phyloP scores from a whole-genome alignment of 805 yeast species.

The Wickerhamomyces strasburgensis region DNA sequence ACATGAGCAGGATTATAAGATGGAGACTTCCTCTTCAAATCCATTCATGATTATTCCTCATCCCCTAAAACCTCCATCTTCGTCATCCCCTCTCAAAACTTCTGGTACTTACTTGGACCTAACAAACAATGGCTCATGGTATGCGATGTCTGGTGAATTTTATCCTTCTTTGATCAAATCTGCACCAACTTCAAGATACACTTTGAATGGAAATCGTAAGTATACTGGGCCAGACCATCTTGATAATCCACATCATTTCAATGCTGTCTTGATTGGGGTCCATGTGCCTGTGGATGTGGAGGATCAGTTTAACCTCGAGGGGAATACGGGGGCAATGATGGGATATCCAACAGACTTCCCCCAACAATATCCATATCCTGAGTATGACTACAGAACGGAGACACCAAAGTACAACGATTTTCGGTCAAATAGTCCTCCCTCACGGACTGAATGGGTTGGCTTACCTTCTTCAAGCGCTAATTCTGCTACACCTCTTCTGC shows the following conservation, averaged over 20 bases:
- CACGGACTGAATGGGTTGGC: conserved; percentile 16
- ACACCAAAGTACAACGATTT: conserved; percentile 14
- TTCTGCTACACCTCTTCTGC: conserved; percentile 11
- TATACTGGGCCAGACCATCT: conserved; percentile 39
- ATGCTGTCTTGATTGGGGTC: conserved; percentile 45
- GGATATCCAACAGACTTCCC: conserved; percentile 22
- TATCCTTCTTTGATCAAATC: conserved; percentile 80
- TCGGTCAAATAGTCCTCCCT: conserved; percentile 12
- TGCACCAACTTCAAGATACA: conserved; percentile 69
- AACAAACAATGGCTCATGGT: conserved; percentile 68
- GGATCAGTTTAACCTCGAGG: background rate
- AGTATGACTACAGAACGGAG: conserved; percentile 9
- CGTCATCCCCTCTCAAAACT: conserved; percentile 18
- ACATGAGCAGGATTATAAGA: conserved; percentile 22
- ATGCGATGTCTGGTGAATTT: conserved; percentile 70
- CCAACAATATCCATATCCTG: conserved; percentile 11
- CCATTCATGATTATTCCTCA: conserved; percentile 58
- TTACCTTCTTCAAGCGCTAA: conserved; percentile 8
- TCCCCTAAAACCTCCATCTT: conserved; percentile 42
- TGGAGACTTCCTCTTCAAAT: conserved; percentile 10
- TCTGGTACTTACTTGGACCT: conserved; percentile 63
- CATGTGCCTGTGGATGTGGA: conserved; percentile 28
- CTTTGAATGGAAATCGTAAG: conserved; percentile 28
- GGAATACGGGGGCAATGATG: conserved; percentile 11
- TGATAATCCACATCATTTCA: conserved; percentile 34